A percentile compares a stretch with the other conserved stretches of the same genome.
phyloP scores from a whole-genome alignment of 2,329 filamentous ascomycete species.

The Pyrenochaeta sp. region DNA sequence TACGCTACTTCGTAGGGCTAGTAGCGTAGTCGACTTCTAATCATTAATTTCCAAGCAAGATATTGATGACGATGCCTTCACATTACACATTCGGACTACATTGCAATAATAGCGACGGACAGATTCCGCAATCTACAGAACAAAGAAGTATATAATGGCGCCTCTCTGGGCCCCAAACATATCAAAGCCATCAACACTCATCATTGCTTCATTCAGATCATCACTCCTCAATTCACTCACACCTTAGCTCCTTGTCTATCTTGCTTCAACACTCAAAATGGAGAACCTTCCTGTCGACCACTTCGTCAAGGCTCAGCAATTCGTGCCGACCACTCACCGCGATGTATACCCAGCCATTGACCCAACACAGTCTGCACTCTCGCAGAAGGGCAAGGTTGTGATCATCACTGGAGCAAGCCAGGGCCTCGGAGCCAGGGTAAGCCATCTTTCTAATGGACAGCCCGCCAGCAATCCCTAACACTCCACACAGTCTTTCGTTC shows the following conservation, averaged over 20 bases:
- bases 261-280: constrained; percentile 10
- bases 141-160: no score
- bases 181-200: not conserved
- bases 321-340: constrained; percentile 33
- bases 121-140: no score
- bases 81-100: no score
- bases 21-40: not conserved
- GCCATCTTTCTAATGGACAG: not conserved
- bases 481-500: constrained; percentile 32
- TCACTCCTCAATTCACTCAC: not conserved
- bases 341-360: constrained; percentile 52
- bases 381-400: constrained; percentile 47
- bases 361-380: constrained; percentile 39
- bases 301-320: constrained; percentile 22
- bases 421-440: constrained; percentile 45
- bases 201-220: not conserved
- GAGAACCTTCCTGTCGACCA: constrained; percentile 23
- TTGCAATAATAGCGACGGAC: no score
- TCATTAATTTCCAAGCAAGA: not conserved
- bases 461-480: not conserved
- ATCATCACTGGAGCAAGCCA: constrained; percentile 54
- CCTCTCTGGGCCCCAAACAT: no score
- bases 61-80: not conserved
- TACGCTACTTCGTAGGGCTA: not conserved
- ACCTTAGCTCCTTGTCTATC: not conserved